Conservation (phyloP, 106 monocot genomes). For the Apostasia shenzhenica region DNA sequence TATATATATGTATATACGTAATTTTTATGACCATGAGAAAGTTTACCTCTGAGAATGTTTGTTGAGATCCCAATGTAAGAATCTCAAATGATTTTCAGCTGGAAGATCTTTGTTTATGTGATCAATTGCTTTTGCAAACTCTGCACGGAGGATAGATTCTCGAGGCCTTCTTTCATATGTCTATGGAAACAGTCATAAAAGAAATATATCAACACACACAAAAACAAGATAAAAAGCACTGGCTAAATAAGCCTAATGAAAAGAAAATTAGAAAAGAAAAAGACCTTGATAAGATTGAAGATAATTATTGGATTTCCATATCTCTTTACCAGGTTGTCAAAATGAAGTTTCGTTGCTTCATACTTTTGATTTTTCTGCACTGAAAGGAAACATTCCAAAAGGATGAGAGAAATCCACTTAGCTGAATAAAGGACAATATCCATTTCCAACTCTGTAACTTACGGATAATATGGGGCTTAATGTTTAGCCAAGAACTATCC, state of each 20-base stretch:
- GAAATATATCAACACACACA: background rate
- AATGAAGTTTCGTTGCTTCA: conserved; percentile 89
- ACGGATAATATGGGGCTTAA: conserved; percentile 93
- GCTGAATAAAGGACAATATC: background rate
- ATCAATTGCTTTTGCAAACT: conserved; percentile 78
- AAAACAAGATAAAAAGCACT: background rate
- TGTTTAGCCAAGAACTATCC: conserved; percentile 79
- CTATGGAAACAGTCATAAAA: conserved; percentile 12
- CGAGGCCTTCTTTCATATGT: conserved; percentile 69
- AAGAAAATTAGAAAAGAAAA: background rate
- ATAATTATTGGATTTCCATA: conserved; percentile 93
- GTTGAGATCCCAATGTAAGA: conserved; percentile 94
- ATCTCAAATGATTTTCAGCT: conserved; percentile 50
- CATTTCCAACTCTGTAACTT: conserved; percentile 21
- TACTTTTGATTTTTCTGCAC: conserved; percentile 75
- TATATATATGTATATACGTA: too few species aligned
- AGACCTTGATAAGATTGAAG: conserved; percentile 94
- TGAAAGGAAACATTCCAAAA: conserved; percentile 23
- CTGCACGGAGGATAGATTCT: conserved; percentile 73
- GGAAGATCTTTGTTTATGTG: conserved; percentile 54
- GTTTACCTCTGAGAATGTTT: conserved; percentile 60
- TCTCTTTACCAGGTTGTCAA: conserved; percentile 87
- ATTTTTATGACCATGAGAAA: too few species aligned
- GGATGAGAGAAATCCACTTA: background rate
- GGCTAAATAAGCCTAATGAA: background rate